Base-by-base conservation (phyloP, 768 basidiomycete species). In the Russula emetica region DNA sequence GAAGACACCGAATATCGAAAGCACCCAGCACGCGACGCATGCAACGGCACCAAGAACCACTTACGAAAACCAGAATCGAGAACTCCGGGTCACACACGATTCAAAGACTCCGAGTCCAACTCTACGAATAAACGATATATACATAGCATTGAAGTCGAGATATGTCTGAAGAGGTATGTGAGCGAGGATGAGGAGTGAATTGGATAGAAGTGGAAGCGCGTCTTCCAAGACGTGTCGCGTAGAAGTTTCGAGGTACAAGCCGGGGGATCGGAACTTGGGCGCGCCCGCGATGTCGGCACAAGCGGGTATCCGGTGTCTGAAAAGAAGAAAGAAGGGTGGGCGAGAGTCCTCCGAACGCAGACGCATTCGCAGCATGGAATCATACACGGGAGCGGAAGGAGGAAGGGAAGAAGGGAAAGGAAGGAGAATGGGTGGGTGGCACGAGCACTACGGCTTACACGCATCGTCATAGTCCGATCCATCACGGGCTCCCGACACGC, bases 121-220 rank as follows among this genome's bases (percentile, higher is more conserved):
- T 77, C 92, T 94, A 69, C 0, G 36, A 52, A 64, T 42, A 62
- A 44, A 36, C 30, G 69, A 93, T 85, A 76, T 85, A 95, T 68
- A 88, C 85, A 69, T 87, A n/a, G n/a, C 85, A 74, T 94, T 94
- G 74, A 93, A 92, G 71, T 95, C 93, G 72, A 95, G 92, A 28
- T 28, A 4, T 28, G 28, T 28, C 28, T 28, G 28, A 10, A 90
- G 72, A 30, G 85, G 84, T 47, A 91, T 75, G 71, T 91, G 87
- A 24, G 82, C 84, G n/a, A n/a, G n/a, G n/a, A n/a, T n/a, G 72
- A 92, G 84, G 7, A 84, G 24, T 87, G 88, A 72, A 83, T 85
- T 40, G 87, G 71, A 71, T 83, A 86, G 74, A 84, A 92, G 73
- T 85, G 85, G 53, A 87, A 70, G 67, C 76, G 83, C 67, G 81